Conservation (phyloP, 2,329 filamentous ascomycete species). For the Polychaeton citri region DNA sequence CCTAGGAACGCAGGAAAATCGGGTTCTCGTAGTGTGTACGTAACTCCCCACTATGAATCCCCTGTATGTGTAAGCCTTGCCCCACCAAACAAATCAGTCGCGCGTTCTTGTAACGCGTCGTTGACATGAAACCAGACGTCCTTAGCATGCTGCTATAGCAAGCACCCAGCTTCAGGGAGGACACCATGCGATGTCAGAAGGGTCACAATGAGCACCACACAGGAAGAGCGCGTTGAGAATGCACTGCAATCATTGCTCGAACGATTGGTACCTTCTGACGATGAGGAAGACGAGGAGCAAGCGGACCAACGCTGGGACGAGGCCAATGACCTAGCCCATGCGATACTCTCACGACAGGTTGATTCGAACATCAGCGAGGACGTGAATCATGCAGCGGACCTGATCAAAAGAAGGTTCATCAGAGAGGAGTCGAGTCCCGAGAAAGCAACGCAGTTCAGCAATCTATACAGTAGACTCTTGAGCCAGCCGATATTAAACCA, state of each 20-base stretch:
- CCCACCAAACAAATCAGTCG: no score
- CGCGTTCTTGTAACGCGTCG: no score
- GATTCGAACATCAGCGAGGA: constrained; percentile 50
- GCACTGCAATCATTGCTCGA: constrained; percentile 69
- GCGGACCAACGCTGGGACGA: constrained; percentile 57
- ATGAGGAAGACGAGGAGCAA: constrained; percentile 50
- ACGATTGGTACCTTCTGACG: constrained; percentile 50
- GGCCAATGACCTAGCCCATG: constrained; percentile 32
- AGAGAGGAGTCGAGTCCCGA: constrained; percentile 60
- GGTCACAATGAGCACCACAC: constrained; percentile 11
- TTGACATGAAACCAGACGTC: no score
- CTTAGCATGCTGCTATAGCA: no score
- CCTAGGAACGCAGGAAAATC: no score
- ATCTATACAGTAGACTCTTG: constrained; percentile 77
- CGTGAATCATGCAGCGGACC: constrained; percentile 81
- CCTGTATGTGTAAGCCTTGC: no score
- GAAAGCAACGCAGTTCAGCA: constrained; percentile 72
- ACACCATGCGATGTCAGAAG: not conserved
- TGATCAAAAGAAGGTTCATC: constrained; percentile 81
- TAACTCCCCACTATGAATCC: no score
- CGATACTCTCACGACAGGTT: not conserved
- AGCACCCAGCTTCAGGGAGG: no score
- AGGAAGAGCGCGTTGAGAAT: constrained; percentile 53
- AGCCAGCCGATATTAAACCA: constrained; percentile 85
- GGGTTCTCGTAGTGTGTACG: no score